These are phyloP conservation scores for Rhizophlyctis rosea DNA, from an alignment of 192 early-diverging fungal genomes.

Conservation along the genomic window DNA sequence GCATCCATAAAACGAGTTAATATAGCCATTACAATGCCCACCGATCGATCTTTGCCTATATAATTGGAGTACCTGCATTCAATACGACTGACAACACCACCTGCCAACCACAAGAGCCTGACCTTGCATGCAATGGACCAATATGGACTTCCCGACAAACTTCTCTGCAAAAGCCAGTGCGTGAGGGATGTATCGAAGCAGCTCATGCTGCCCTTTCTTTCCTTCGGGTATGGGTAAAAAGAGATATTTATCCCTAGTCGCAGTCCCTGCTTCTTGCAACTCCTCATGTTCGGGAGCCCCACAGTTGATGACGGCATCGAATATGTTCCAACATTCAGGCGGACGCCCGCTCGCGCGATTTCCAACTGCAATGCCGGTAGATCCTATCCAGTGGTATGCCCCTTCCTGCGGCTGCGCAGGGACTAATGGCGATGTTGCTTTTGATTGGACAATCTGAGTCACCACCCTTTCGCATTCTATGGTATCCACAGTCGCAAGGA, in stretches of 20 bases:
- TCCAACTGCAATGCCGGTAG: slow-evolving; percentile 66
- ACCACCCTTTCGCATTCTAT: slow-evolving; percentile 42
- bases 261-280: slow-evolving; percentile 9
- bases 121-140: slow-evolving; percentile 81
- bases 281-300: slow-evolving; percentile 52
- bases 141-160: slow-evolving; percentile 40
- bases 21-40: slow-evolving; percentile 70
- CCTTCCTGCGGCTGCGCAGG: background rate
- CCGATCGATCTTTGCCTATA: slow-evolving; percentile 70
- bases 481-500: slow-evolving; percentile 28
- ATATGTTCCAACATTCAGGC: slow-evolving; percentile 59
- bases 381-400: slow-evolving; percentile 52
- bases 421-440: background rate
- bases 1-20: slow-evolving; percentile 39
- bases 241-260: slow-evolving; percentile 45
- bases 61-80: background rate
- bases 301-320: slow-evolving; percentile 83
- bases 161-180: slow-evolving; percentile 50
- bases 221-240: slow-evolving; percentile 80
- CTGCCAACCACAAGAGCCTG: background rate
- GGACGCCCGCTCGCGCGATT: slow-evolving; percentile 42
- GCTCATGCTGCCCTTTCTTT: slow-evolving; percentile 75
- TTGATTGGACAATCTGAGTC: slow-evolving; percentile 21
- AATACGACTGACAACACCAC: slow-evolving; percentile 9
- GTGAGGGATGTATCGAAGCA: slow-evolving; percentile 54